Percentiles rank a stretch among this genome's conserved stretches.
These are phyloP conservation scores for Beauveria sp. DNA, from an alignment of 2,329 filamentous ascomycete genomes.

Conservation along the genomic window DNA sequence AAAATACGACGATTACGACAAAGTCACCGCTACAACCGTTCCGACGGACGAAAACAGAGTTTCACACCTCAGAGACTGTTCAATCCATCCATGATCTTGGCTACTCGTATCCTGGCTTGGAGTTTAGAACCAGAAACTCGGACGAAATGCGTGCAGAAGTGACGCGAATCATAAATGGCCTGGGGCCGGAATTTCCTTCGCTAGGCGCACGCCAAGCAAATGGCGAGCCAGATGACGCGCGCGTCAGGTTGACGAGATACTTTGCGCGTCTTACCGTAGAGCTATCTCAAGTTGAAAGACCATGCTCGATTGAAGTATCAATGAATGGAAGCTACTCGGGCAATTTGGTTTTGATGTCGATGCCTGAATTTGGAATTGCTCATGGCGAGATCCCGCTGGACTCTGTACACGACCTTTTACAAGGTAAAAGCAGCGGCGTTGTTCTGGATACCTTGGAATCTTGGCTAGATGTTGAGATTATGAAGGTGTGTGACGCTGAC, in stretches of 20 bases:
- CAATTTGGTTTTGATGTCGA: slow-evolving; percentile 29
- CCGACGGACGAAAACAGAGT: slow-evolving; percentile 28
- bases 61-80: slow-evolving; percentile 35
- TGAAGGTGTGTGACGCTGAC: slow-evolving; percentile 21
- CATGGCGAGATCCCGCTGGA: slow-evolving; percentile 33
- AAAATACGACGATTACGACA: slow-evolving; percentile 33
- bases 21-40: slow-evolving; percentile 44
- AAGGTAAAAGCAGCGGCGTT: background rate
- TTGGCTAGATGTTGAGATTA: slow-evolving; percentile 25
- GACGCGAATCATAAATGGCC: slow-evolving; percentile 25
- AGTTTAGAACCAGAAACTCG: slow-evolving; percentile 26
- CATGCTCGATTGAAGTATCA: slow-evolving; percentile 28
- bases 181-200: slow-evolving; percentile 19
- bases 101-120: slow-evolving; percentile 32
- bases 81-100: slow-evolving; percentile 27
- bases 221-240: background rate
- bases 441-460: background rate
- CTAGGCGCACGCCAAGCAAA: background rate
- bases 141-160: slow-evolving; percentile 25
- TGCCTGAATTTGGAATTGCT: slow-evolving; percentile 24
- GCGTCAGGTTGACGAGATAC: slow-evolving; percentile 20
- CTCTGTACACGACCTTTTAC: slow-evolving; percentile 32
- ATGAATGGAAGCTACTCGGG: slow-evolving; percentile 25
- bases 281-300: slow-evolving; percentile 27
- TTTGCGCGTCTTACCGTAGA: slow-evolving; percentile 28